Conservation (phyloP, 2,329 filamentous ascomycete species). For the Fusarium pseudonygamai region DNA sequence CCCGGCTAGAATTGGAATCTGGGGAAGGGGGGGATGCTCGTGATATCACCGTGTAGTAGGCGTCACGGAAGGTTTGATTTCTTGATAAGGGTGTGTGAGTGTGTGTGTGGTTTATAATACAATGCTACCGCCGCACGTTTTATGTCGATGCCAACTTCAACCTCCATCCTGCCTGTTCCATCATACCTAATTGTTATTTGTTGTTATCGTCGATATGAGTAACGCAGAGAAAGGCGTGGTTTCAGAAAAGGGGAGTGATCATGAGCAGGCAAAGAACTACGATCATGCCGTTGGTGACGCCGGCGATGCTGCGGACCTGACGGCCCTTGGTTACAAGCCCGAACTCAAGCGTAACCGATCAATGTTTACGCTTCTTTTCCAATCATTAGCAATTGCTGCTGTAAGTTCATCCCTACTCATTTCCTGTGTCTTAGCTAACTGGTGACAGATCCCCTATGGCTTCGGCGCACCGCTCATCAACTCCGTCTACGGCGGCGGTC, state of each 20-base stretch:
- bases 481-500: slow-evolving; percentile 38
- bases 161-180: background rate
- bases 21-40: slow-evolving; percentile 18
- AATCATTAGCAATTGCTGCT: slow-evolving; percentile 43
- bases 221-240: slow-evolving; percentile 13
- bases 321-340: slow-evolving; percentile 59
- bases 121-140: background rate
- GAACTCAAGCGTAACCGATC: slow-evolving; percentile 41
- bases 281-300: slow-evolving; percentile 14
- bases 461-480: slow-evolving; percentile 40
- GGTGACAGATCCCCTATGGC: slow-evolving; percentile 36
- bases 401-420: slow-evolving; percentile 8
- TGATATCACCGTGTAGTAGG: slow-evolving; percentile 15
- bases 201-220: background rate
- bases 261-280: slow-evolving; percentile 7
- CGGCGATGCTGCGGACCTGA: slow-evolving; percentile 42
- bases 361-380: slow-evolving; percentile 44
- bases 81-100: background rate
- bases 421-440: too few species aligned
- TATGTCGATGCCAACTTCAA: background rate
- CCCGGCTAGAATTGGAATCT: slow-evolving; percentile 23
- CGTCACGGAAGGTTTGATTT: slow-evolving; percentile 9
- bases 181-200: background rate
- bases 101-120: slow-evolving; percentile 27
- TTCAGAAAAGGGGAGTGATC: slow-evolving; percentile 22